A percentile compares a stretch with the other conserved stretches of the same genome.
These are phyloP conservation scores for Discostella stelligeroides DNA, from an alignment of 108 stramenopile genomes.

Conservation along the genomic window DNA sequence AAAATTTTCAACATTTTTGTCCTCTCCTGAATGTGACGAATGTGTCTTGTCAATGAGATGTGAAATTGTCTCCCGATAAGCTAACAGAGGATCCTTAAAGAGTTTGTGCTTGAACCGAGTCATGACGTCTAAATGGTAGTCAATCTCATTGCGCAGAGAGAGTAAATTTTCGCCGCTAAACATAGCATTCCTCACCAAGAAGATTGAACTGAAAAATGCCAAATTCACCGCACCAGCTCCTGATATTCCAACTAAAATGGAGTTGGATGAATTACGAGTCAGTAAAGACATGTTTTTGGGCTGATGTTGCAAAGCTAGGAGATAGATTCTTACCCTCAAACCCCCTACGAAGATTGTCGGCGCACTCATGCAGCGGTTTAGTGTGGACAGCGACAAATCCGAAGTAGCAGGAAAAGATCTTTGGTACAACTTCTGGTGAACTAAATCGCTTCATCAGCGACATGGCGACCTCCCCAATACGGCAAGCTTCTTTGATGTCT, in stretches of 20 bases:
- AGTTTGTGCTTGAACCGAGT: not conserved
- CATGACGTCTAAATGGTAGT: not conserved
- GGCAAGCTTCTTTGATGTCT: not conserved
- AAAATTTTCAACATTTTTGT: not conserved
- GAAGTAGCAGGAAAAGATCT: not conserved
- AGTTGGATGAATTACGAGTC: not conserved
- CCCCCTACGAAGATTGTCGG: slow-evolving; percentile 3
- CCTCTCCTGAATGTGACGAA: not conserved
- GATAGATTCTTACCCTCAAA: slow-evolving; percentile 6
- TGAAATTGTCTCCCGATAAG: slow-evolving; percentile 1
- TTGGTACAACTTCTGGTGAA: not conserved
- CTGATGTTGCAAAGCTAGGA: not conserved
- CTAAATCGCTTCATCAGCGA: not conserved
- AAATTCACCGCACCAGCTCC: not conserved
- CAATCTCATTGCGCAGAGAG: not conserved
- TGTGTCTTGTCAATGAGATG: not conserved
- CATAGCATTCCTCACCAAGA: not conserved
- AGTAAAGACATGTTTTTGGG: not conserved
- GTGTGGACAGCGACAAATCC: not conserved
- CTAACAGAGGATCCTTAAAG: not conserved
- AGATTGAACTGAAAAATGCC: not conserved
- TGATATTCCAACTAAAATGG: not conserved
- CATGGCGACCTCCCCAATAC: not conserved
- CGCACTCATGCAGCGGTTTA: slow-evolving; percentile 3
- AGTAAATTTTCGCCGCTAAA: not conserved